Evolutionary conservation across 129 eudicot species (phyloP), one percentile per base, ranked within the genome.

Genomic region (Flaveria robusta): DNA sequence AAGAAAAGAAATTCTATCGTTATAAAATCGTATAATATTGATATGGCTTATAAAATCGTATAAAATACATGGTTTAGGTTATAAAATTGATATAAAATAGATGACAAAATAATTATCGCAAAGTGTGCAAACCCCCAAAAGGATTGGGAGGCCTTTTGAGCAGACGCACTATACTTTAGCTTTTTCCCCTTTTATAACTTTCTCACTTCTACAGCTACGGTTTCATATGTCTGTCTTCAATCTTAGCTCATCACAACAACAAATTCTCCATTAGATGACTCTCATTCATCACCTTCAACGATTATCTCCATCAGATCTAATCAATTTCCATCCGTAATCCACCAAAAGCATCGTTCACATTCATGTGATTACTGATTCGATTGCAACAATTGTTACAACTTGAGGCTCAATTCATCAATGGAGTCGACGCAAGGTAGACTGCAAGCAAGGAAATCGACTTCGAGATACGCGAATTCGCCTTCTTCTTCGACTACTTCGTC

Each of bases 401-500:
- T 24, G 43, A 29, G 65, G 52, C 69, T 49, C 52, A 66, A 34
- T 77, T 78, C 71, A 52, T 9, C 78, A 79, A 91, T 91, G 97
- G 87, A 91, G 81, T 68, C 88, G 42, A 79, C 42, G 24, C 73
- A 31, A 65, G 52, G 66, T 42, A 18, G 87, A 68, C 41, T 81
- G 19, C 87, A 71, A 68, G 80, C 81, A 60, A 69, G 76, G 78
- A 83, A 71, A 62, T 72, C 83, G 68, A 77, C 72, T 71, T 70
- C 81, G 12, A 81, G 54, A 77, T 77, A 75, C 2, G 78, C 82
- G 59, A 84, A 82, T 78, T 87, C 96, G 13, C 82, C 86, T 16
- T 76, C 96, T 1, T 86, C 98, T 19, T 86, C 98, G 10, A 92
- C 93, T 20, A 89, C 97, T 20, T 87, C 96, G 15, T 89, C 98